phyloP scores from a whole-genome alignment of 768 basidiomycete species.

The Omphalotus guepiniiformis region DNA sequence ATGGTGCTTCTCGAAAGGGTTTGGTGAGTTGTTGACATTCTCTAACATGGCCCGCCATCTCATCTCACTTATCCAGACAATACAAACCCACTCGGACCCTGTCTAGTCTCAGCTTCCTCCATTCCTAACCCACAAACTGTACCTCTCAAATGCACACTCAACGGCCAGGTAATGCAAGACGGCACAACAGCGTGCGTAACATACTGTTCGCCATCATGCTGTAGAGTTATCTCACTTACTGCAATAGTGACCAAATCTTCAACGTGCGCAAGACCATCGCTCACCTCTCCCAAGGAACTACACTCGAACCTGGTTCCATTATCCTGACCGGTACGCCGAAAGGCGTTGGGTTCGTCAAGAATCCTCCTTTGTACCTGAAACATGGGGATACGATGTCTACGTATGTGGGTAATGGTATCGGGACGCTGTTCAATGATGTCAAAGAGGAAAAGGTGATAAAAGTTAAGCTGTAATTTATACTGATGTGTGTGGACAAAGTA shows the following conservation, averaged over 20 bases:
- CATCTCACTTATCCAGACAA: constrained; percentile 37
- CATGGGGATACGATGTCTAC: constrained; percentile 68
- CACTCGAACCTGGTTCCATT: constrained; percentile 74
- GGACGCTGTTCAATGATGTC: constrained; percentile 76
- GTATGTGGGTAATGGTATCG: constrained; percentile 70
- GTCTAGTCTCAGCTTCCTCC: constrained; percentile 60
- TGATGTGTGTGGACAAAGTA: too few relatives aligned
- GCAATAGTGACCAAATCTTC: constrained; percentile 87
- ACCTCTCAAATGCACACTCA: constrained; percentile 58
- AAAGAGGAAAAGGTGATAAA: constrained; percentile 49
- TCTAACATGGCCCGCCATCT: background rate
- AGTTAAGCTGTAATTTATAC: background rate
- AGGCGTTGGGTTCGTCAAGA: constrained; percentile 76
- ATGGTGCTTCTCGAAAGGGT: constrained; percentile 87
- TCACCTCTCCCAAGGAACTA: constrained; percentile 81
- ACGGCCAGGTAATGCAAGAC: constrained; percentile 66
- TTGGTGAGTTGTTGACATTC: constrained; percentile 43
- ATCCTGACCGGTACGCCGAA: constrained; percentile 83
- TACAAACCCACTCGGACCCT: constrained; percentile 77
- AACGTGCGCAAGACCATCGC: constrained; percentile 70
- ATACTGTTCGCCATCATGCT: background rate
- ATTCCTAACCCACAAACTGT: constrained; percentile 67
- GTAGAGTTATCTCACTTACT: constrained; percentile 8
- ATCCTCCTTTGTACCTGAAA: constrained; percentile 66
- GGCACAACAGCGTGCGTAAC: constrained; percentile 69